Base-by-base conservation (phyloP, 805 yeast genomes). In the Zygosaccharomyces siamensis region DNA sequence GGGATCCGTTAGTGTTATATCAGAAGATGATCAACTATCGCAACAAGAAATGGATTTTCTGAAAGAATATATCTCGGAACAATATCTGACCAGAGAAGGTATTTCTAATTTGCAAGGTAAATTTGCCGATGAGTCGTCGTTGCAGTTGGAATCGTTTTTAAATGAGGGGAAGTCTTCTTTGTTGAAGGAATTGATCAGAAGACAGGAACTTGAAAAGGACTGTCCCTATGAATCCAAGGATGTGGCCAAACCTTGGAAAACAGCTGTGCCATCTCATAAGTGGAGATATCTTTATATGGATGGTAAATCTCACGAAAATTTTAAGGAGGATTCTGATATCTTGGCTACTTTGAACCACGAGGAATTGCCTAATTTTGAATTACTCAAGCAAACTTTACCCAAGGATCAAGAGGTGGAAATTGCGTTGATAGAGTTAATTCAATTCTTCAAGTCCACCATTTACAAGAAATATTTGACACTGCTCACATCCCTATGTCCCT, bases 201-300 rank as follows among this genome's bases (percentile, higher is more conserved):
- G 68, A 14, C 71, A 71, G 5, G 96, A 87, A 60, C 72, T 89
- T 14, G 79, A 84, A 41, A 74, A 73, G 45, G 67, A 71, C 27
- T 78, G 81, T 61, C 95, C 96, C 4, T 68, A 69, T 31, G 66
- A 60, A 0, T 74, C 83, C 11, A 58, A 64, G 1, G 86, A 86
- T 24, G 78, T 86, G 0, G 46, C 62, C 7, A 72, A 66, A 43
- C 96, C 96, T 6, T 93, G 99, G 99, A 83, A 84, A 53, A 74
- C 89, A 36, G 93, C 97, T 0, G 78, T 85, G 42, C 98, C 99
- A 7, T 93, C 97, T 7, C 98, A 92, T 62, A 89, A 93, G 64
- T 90, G 89, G 70, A 72, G 97, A 53, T 93, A 76, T 62, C 66
- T 89, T 72, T 92, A 89, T 63, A 74, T 90, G 28, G 95, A 88